Evolutionary conservation across 495 filamentous ascomycete species (phyloP).

Genomic region (Aspergillus wentii): DNA sequence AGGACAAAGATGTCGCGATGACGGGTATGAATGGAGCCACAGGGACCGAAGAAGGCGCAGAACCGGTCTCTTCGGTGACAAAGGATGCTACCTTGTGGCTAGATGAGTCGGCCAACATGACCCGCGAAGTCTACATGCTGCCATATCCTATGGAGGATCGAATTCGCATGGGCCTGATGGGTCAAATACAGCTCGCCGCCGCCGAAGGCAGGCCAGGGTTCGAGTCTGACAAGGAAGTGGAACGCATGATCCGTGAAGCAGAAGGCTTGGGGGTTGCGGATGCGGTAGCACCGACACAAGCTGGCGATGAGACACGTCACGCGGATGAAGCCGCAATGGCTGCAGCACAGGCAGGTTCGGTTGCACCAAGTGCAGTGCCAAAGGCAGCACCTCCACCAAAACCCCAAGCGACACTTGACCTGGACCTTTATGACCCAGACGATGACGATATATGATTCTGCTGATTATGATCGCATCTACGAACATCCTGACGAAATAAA

Average conservation of each 20-base stretch:
- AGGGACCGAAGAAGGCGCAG: slow-evolving; percentile 15
- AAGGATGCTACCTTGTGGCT: slow-evolving; percentile 43
- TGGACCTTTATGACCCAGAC: slow-evolving; percentile 44
- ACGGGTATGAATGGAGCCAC: slow-evolving; percentile 22
- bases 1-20: slow-evolving; percentile 26
- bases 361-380: slow-evolving; percentile 8
- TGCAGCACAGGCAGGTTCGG: slow-evolving; percentile 29
- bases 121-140: slow-evolving; percentile 40
- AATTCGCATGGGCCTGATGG: slow-evolving; percentile 45
- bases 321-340: slow-evolving; percentile 34
- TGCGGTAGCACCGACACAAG: slow-evolving; percentile 14
- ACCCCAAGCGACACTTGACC: slow-evolving; percentile 35
- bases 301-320: slow-evolving; percentile 16
- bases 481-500: slow-evolving; percentile 17
- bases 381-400: slow-evolving; percentile 22
- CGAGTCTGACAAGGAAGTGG: slow-evolving; percentile 37
- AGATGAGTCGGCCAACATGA: slow-evolving; percentile 38
- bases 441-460: slow-evolving; percentile 37
- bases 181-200: slow-evolving; percentile 36
- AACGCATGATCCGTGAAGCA: slow-evolving; percentile 37
- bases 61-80: slow-evolving; percentile 37
- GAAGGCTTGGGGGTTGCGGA: slow-evolving; percentile 32
- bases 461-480: not conserved
- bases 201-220: slow-evolving; percentile 22
- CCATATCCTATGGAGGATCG: slow-evolving; percentile 45